These are phyloP conservation scores for Musa acuminata DNA, from an alignment of 176 grass and related monocot species.

Conservation along the genomic window DNA sequence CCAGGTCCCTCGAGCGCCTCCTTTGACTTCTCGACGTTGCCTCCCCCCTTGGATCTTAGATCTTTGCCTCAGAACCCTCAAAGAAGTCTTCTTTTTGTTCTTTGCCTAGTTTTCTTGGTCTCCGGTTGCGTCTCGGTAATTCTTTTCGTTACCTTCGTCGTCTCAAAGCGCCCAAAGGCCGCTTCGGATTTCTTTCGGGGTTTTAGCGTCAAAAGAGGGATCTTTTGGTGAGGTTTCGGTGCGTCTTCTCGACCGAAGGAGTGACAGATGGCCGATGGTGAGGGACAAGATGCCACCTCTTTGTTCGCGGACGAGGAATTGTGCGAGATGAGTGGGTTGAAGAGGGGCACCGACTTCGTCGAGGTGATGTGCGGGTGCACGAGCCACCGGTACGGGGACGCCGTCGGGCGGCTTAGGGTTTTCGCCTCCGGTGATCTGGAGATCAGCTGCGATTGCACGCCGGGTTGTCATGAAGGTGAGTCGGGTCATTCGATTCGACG, in stretches of 20 bases:
- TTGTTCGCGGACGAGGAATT: slow-evolving; percentile 88
- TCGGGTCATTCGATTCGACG: neutral
- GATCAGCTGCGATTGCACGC: slow-evolving; percentile 82
- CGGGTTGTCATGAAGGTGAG: slow-evolving; percentile 83
- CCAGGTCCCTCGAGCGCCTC: neutral
- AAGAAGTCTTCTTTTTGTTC: neutral
- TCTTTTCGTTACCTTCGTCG: neutral
- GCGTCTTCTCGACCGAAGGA: slow-evolving; percentile 15
- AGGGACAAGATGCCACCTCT: slow-evolving; percentile 9
- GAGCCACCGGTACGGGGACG: slow-evolving; percentile 95
- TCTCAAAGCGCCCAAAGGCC: slow-evolving; percentile 29
- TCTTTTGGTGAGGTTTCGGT: slow-evolving; percentile 37
- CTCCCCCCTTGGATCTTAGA: neutral
- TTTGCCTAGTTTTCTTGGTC: neutral
- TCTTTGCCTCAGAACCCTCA: neutral
- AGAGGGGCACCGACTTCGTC: slow-evolving; percentile 44
- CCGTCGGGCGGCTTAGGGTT: slow-evolving; percentile 74
- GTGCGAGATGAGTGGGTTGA: slow-evolving; percentile 62
- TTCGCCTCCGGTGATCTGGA: slow-evolving; percentile 74
- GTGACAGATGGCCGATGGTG: slow-evolving; percentile 32
- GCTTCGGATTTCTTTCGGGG: slow-evolving; percentile 14
- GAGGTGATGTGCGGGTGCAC: slow-evolving; percentile 96
- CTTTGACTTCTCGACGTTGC: slow-evolving; percentile 1
- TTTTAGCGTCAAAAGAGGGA: slow-evolving; percentile 31
- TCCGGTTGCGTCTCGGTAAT: neutral